Percentiles rank a stretch among this genome's conserved stretches.
Evolutionary conservation across 345 rosid species (phyloP).

Genomic region (Kandelia obovata): DNA sequence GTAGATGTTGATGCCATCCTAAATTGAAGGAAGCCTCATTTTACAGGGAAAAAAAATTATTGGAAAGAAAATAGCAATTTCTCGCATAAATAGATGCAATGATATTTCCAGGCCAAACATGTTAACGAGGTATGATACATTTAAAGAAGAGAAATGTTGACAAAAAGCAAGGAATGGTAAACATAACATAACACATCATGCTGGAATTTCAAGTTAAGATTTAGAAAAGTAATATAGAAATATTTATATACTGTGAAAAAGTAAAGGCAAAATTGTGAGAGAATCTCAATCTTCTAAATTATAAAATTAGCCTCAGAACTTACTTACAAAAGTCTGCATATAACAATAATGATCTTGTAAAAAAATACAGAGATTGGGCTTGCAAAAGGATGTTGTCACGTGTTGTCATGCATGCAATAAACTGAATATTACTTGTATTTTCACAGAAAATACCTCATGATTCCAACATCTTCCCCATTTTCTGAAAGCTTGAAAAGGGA

Average conservation of each 20-base stretch:
- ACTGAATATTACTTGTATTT: background rate
- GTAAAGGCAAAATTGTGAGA: background rate
- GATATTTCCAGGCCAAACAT: too few relatives aligned
- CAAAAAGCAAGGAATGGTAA: too few relatives aligned
- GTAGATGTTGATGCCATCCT: background rate
- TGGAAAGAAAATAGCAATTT: too few relatives aligned
- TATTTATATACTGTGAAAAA: background rate
- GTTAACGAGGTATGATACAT: too few relatives aligned
- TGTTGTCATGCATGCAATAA: background rate
- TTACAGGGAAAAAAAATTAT: background rate
- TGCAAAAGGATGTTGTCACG: background rate
- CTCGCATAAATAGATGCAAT: too few relatives aligned
- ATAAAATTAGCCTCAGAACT: background rate
- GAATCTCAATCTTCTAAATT: too few relatives aligned
- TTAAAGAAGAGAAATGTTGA: too few relatives aligned
- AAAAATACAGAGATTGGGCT: background rate
- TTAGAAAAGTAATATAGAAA: background rate
- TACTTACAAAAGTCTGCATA: background rate
- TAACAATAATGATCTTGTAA: too few relatives aligned
- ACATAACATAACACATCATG: too few relatives aligned
- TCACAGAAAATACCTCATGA: conserved; percentile 53
- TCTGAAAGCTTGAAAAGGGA: conserved; percentile 65
- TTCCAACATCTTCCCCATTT: conserved; percentile 63
- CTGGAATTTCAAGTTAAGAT: background rate
- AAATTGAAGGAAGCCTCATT: background rate